Evolutionary conservation across 768 basidiomycete species (phyloP), one percentile per base, ranked within the genome.

Genomic region (Podaxis sp.): DNA sequence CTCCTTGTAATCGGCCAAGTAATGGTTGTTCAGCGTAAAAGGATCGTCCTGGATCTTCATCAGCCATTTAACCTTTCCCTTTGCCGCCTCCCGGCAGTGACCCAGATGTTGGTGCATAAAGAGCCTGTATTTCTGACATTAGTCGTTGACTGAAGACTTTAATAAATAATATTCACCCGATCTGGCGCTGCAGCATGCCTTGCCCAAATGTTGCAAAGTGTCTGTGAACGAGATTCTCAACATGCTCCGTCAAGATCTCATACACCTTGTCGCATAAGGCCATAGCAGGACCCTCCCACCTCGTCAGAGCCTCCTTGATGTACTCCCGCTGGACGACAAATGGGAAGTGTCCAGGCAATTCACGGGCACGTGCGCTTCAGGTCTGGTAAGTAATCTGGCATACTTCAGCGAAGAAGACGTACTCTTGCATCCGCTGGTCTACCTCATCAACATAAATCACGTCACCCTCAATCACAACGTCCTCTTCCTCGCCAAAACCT

Each of bases 321-420:
- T 82, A 87, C 0, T 71, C 68, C 10, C 77, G 71, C 53, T 85
- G 83, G 0, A 91, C 85, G 0, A 85, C 75, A 63, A 87, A 90
- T 0, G 89, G 89, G 63, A 84, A 88, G 63, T 82, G 80, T 13
- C 83, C 86, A 0, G 89, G 89, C 0, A 91, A 79, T 66, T 91
- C 89, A 1, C 91, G 83, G 0, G 89, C 87, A 3, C 86, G 80
- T 1, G 90, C 84, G 22, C 91, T 92, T 33, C 33, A 33, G 0
- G 85, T 0, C 80, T 78, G 0, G 84, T 84, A 0, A 36, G 49
- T 6, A 26, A 60, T 30, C 56, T 20, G 50, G 51, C 22, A 15
- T 41, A 46, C 4, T 37, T n/a, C 37, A 56, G 13, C 17, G 20
- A 56, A 44, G 28, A 51, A 24, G 15, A 58, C 55, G 24, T 37